phyloP scores from a whole-genome alignment of 305 asterid genomes.

The Fraxinus velutina region DNA sequence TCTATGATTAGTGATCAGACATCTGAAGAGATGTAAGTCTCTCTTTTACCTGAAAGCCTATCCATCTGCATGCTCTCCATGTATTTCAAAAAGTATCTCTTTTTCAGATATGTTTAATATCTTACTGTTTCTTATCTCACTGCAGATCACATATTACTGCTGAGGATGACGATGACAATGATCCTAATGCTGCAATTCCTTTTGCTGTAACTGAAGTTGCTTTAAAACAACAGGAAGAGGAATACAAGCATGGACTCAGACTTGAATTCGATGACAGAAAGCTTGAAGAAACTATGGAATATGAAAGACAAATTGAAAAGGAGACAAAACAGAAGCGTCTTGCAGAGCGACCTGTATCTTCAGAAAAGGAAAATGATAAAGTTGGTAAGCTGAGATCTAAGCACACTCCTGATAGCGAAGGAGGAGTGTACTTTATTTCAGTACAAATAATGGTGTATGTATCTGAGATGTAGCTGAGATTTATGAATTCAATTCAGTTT shows the following conservation, averaged over 20 bases:
- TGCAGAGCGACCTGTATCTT: conserved; percentile 50
- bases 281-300: conserved; percentile 53
- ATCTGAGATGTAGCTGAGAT: not conserved
- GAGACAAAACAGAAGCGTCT: conserved; percentile 93
- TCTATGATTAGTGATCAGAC: conserved; percentile 23
- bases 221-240: conserved; percentile 54
- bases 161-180: conserved; percentile 37
- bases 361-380: conserved; percentile 55
- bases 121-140: conserved; percentile 11
- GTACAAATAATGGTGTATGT: not conserved
- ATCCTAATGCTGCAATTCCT: conserved; percentile 26
- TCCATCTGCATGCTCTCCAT: not conserved
- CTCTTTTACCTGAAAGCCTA: conserved; percentile 13
- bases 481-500: not conserved
- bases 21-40: conserved; percentile 58
- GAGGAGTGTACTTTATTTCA: conserved; percentile 30
- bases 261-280: conserved; percentile 76
- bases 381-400: conserved; percentile 36
- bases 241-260: conserved; percentile 59
- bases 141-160: conserved; percentile 55
- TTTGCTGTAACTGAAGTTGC: not conserved
- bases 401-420: conserved; percentile 43
- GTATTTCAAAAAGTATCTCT: not conserved
- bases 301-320: conserved; percentile 83
- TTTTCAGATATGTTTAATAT: not conserved